Conservation (phyloP, 2,329 filamentous ascomycete species). For the Drechslerella stenobrocha region DNA sequence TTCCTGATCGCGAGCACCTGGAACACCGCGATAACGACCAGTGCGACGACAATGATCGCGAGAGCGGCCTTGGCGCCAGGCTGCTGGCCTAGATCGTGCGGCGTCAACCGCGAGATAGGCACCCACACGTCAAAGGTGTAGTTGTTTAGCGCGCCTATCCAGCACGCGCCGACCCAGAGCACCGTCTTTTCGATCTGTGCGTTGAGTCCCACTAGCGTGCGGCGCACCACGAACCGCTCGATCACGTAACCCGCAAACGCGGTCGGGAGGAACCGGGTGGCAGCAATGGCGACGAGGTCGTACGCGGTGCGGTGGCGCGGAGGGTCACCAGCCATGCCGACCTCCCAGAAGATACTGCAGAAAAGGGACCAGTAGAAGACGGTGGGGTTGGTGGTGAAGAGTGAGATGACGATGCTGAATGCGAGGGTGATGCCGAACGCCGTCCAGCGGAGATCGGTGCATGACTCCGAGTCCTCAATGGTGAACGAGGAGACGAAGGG, state of each 20-base stretch:
- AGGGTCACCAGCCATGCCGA: conserved; percentile 85
- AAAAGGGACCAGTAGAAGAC: conserved; percentile 87
- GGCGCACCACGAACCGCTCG: conserved; percentile 77
- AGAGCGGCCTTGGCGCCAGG: conserved; percentile 85
- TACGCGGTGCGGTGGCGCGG: conserved; percentile 70
- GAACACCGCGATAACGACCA: conserved; percentile 69
- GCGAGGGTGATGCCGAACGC: conserved; percentile 77
- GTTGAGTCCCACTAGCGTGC: conserved; percentile 70
- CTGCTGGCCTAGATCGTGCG: conserved; percentile 83
- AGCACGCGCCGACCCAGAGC: conserved; percentile 85
- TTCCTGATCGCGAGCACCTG: conserved; percentile 86
- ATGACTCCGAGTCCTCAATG: conserved; percentile 68
- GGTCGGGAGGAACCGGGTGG: conserved; percentile 82
- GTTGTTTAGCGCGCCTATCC: conserved; percentile 89
- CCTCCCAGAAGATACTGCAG: conserved; percentile 80
- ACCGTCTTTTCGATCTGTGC: conserved; percentile 89
- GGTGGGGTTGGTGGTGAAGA: conserved; percentile 77
- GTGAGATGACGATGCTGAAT: conserved; percentile 74
- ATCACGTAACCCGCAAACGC: conserved; percentile 85
- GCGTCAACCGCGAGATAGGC: conserved; percentile 86
- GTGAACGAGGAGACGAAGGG: conserved; percentile 86
- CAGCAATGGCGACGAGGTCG: conserved; percentile 72
- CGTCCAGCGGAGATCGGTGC: conserved; percentile 75
- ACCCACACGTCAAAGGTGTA: conserved; percentile 88
- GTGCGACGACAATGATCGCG: conserved; percentile 71